Evolutionary conservation across 305 asterid species (phyloP), one percentile per base, ranked within the genome.

Genomic region (Rubia balearica): DNA sequence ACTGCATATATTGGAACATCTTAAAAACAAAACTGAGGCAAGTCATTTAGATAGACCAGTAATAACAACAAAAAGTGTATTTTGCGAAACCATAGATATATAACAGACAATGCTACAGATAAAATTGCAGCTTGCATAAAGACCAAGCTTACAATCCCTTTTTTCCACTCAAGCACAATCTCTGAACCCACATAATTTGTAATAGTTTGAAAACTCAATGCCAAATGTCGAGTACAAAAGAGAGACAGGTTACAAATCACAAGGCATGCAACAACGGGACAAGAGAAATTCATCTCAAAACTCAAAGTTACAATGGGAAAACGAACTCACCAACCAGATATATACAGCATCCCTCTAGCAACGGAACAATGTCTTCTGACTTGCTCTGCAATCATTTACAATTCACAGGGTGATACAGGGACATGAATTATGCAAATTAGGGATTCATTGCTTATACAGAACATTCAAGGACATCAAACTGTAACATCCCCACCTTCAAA

Each of bases 301-400:
- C 68, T 17, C n/a, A 36, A 51, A 42, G 55, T 41, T 4, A 75
- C 63, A 5, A 51, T 14, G 67, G 53, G 48, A 40, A 70, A 69
- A 68, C 75, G 46, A 69, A 88, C 97, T 85, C 73, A 94, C 99
- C 99, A 42, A 94, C 97, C 61, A 94, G 96, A 81, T 83, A 94
- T 76, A 94, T 74, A 74, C 96, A 88, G 45, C 86, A 83, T 69
- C 96, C 96, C 74, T 83, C 83, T 61, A 91, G 80, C 81, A 77
- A 79, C 65, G 89, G 85, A 81, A 82, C 90, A 71, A 87, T 73
- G 72, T 85, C 95, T 81, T 85, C 88, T 41, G 91, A 83, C 81
- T 85, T 91, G 55, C 64, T 83, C 97, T 90, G 95, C 78, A 86
- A 84, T 51, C 42, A 45, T 10, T 74, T 65, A 49, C 21, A 53